Conservation (phyloP, 805 yeast species). For the Sungouiozyma ichnusensis region DNA sequence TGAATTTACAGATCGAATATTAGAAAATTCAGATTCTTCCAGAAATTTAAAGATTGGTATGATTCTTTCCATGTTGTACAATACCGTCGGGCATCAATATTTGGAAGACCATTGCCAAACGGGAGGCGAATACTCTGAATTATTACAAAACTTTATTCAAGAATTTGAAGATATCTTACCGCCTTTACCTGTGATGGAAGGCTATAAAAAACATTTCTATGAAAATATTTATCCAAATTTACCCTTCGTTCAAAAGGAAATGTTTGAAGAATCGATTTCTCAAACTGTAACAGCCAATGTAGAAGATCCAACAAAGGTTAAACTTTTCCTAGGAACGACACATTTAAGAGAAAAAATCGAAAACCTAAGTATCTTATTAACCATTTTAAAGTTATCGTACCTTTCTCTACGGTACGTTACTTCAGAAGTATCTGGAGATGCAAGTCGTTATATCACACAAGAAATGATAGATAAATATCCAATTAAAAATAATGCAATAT, state of each 20-base stretch:
- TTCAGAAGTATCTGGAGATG: neutral
- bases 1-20: slow-evolving; percentile 21
- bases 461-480: slow-evolving; percentile 17
- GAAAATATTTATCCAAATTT: slow-evolving; percentile 19
- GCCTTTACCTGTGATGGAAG: slow-evolving; percentile 15
- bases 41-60: slow-evolving; percentile 15
- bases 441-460: slow-evolving; percentile 7
- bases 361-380: slow-evolving; percentile 17
- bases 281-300: slow-evolving; percentile 14
- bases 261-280: slow-evolving; percentile 23
- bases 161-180: slow-evolving; percentile 21
- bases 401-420: slow-evolving; percentile 16
- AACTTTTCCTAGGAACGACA: slow-evolving; percentile 18
- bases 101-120: slow-evolving; percentile 21
- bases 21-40: slow-evolving; percentile 17
- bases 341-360: slow-evolving; percentile 23
- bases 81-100: slow-evolving; percentile 16
- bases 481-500: slow-evolving; percentile 18
- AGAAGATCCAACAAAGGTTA: slow-evolving; percentile 13
- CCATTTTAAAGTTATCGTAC: slow-evolving; percentile 22
- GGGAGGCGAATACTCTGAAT: slow-evolving; percentile 19
- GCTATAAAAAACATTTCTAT: slow-evolving; percentile 21
- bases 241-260: slow-evolving; percentile 20
- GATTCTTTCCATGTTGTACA: slow-evolving; percentile 15
- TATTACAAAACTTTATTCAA: slow-evolving; percentile 14